Base-by-base conservation (phyloP, 805 yeast genomes). In the Myxozyma vanderwaltii region DNA sequence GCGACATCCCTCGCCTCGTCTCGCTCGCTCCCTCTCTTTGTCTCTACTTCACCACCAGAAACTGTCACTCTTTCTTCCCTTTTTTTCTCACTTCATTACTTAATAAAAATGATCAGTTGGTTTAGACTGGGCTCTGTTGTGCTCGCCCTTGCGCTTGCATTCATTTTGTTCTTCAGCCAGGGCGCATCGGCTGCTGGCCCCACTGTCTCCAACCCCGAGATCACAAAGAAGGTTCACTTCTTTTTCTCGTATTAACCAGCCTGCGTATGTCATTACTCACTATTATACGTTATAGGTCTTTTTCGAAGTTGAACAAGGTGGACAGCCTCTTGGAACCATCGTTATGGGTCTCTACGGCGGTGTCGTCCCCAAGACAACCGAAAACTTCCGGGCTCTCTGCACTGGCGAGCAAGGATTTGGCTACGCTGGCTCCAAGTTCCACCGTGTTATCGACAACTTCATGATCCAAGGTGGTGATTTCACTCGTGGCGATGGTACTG, bases 401-500 rank as follows among this genome's bases (percentile, higher is more conserved):
- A 78, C 85, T 51, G 92, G 96, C 23, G 88, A 85, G 56, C 90
- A 90, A 71, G 75, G 79, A 38, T 86, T 70, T 85, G 86, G 86
- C 36, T 89, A 86, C 77, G 76, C 79, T 67, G 81, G 81, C 59
- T 81, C 90, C 3, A 74, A 78, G 19, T 87, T 90, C 81, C 94
- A 88, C 75, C 81, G 91, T 61, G 83, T 90, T 51, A 85, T 88
- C 49, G 63, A 61, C 43, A 79, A 80, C 57, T 88, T 88, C 72
- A 84, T 89, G 86, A 81, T 91, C 67, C 96, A 89, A 76, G 96
- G 96, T 58, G 97, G 97, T 63, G 92, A 89, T 73, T 85, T 86
- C 71, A 85, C 87, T 65, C 80, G 68, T 21, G 75, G 75, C 44
- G 76, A 72, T 47, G 68, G 66, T 15, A 78, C 82, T 55, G 96